A percentile compares a stretch with the other conserved stretches of the same genome.
Conservation (phyloP, 2,329 filamentous ascomycete species). For the Apiospora sp. region DNA sequence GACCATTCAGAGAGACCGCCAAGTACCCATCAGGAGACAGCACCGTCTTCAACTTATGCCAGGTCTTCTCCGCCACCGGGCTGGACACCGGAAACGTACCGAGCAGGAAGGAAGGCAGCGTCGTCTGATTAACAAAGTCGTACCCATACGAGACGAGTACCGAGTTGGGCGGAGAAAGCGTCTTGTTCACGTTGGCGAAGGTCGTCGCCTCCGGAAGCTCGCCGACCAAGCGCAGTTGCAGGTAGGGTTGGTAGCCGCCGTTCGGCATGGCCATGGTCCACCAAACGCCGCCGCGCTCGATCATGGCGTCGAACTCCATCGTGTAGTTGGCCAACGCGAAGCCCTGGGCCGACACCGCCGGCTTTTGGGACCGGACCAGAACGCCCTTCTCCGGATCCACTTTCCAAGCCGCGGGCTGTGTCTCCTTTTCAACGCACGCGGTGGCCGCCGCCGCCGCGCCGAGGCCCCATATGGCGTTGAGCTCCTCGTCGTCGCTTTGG, state of each 20-base stretch:
- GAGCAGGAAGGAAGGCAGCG: constrained; percentile 37
- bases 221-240: constrained; percentile 38
- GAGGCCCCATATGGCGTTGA: constrained; percentile 48
- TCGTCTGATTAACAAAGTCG: constrained; percentile 47
- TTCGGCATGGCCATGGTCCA: constrained; percentile 40
- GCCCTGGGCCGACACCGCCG: constrained; percentile 38
- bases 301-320: constrained; percentile 47
- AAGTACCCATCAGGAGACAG: constrained; percentile 39
- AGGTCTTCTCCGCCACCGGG: constrained; percentile 42
- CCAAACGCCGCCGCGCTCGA: constrained; percentile 47
- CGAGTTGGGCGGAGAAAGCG: constrained; percentile 45
- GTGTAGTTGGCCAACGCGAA: constrained; percentile 44
- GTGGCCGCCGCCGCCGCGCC: constrained; percentile 44
- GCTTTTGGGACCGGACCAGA: constrained; percentile 44
- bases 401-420: constrained; percentile 47
- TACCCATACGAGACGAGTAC: constrained; percentile 45
- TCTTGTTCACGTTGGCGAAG: constrained; percentile 45
- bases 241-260: neutral
- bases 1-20: constrained; percentile 39
- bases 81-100: constrained; percentile 39
- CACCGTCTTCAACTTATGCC: constrained; percentile 48
- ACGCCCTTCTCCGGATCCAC: constrained; percentile 43
- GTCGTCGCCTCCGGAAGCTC: constrained; percentile 35
- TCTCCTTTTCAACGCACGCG: constrained; percentile 47
- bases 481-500: constrained; percentile 38